These are phyloP conservation scores for Fragilariopsis cylindrus DNA, from an alignment of 108 stramenopile genomes.

Conservation along the genomic window DNA sequence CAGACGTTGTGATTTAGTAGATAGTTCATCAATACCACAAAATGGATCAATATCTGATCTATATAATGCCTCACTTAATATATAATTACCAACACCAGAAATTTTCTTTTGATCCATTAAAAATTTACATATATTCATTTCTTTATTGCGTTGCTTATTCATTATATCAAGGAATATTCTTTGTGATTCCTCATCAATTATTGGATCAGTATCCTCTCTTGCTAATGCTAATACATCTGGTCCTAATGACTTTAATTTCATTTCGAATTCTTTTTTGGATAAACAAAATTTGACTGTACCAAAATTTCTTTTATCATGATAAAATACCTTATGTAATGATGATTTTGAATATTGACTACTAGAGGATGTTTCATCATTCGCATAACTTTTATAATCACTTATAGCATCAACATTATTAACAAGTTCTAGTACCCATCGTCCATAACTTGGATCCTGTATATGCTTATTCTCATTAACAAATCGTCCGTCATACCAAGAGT, in stretches of 20 bases:
- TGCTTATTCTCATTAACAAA: constrained; percentile 56
- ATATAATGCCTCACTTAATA: constrained; percentile 82
- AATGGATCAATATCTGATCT: constrained; percentile 76
- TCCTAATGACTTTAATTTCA: constrained; percentile 71
- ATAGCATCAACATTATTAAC: constrained; percentile 17
- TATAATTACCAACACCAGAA: constrained; percentile 72
- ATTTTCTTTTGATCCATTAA: constrained; percentile 81
- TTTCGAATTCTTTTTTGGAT: constrained; percentile 54
- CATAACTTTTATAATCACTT: too few species aligned
- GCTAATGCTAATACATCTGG: constrained; percentile 63
- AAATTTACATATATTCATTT: constrained; percentile 81
- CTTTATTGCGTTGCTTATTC: constrained; percentile 35
- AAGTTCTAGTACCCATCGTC: constrained; percentile 73
- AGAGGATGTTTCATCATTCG: too few species aligned
- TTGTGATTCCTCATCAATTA: neutral
- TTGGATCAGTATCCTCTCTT: constrained; percentile 1
- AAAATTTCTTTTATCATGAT: constrained; percentile 79
- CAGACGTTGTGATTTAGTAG: constrained; percentile 30
- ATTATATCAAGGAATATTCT: constrained; percentile 22
- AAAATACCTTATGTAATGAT: constrained; percentile 35
- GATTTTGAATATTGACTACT: too few species aligned
- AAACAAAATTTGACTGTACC: constrained; percentile 74
- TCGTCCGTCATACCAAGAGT: constrained; percentile 86
- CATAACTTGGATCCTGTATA: constrained; percentile 27
- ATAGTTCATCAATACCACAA: constrained; percentile 60